phyloP scores from a whole-genome alignment of 2,329 filamentous ascomycete species.

The Fusarium albidum region DNA sequence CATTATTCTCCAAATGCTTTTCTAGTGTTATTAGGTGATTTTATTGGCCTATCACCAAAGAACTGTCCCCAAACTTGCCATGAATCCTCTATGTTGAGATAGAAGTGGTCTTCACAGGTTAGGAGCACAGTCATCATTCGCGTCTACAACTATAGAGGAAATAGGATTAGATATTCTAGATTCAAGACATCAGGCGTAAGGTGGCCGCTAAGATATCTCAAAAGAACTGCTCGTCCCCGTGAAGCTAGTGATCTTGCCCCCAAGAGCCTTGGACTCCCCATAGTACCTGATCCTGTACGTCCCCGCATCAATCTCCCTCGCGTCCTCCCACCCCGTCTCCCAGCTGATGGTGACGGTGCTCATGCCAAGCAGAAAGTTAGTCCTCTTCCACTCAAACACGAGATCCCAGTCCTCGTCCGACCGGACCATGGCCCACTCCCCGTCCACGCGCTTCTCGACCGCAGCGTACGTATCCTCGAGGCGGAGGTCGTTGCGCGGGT shows the following conservation, averaged over 20 bases:
- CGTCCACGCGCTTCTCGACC: slow-evolving; percentile 68
- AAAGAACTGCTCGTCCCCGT: background rate
- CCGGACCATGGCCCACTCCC: slow-evolving; percentile 70
- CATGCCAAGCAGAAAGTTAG: slow-evolving; percentile 72
- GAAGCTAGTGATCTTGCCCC: slow-evolving; percentile 3
- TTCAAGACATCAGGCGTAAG: no score
- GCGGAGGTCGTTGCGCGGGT: slow-evolving; percentile 86
- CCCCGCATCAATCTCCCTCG: slow-evolving; percentile 54
- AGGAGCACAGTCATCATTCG: no score
- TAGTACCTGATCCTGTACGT: slow-evolving; percentile 84
- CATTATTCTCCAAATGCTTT: no score
- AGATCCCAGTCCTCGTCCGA: slow-evolving; percentile 86
- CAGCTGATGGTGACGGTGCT: slow-evolving; percentile 83
- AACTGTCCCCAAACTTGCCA: no score
- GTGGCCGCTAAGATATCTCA: slow-evolving; percentile 1
- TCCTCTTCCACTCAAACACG: slow-evolving; percentile 81
- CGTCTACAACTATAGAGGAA: no score
- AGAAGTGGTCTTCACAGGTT: no score
- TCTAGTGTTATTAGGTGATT: no score
- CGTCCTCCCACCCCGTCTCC: slow-evolving; percentile 64
- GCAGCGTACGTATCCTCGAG: slow-evolving; percentile 81
- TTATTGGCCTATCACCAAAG: no score
- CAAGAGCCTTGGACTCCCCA: slow-evolving; percentile 77
- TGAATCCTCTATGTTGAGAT: no score
- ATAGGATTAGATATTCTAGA: no score